Evolutionary conservation across 345 rosid genomes (phyloP).

Genomic region (Cardamine chenopodiifolia): DNA sequence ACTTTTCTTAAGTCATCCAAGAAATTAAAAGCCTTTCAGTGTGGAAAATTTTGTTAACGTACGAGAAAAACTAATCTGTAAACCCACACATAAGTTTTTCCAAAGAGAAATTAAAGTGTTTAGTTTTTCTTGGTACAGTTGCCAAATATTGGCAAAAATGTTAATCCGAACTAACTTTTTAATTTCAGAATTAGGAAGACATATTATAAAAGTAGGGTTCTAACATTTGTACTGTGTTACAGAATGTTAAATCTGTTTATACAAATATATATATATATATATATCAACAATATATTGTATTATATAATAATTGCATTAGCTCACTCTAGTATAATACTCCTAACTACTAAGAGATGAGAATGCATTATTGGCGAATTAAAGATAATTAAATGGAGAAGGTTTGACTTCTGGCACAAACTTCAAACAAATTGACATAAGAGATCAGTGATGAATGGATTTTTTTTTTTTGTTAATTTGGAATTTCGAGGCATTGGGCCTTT

Average conservation of each 20-base stretch:
- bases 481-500: neutral
- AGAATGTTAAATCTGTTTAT: too few relatives aligned
- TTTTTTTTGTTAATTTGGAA: neutral
- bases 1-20: neutral
- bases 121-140: neutral
- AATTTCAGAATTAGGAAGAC: neutral
- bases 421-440: neutral
- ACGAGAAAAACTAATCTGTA: neutral
- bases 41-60: slow-evolving; percentile 20
- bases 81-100: neutral
- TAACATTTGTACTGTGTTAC: too few relatives aligned
- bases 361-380: neutral
- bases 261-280: too few relatives aligned
- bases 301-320: neutral
- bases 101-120: neutral
- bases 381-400: neutral
- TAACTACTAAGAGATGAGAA: neutral
- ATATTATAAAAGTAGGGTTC: too few relatives aligned
- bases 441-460: neutral
- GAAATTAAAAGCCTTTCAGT: neutral
- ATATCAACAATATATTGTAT: too few relatives aligned
- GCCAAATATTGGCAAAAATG: neutral
- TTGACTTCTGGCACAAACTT: neutral
- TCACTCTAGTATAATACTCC: neutral
- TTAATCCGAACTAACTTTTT: neutral